phyloP scores from a whole-genome alignment of 2,329 filamentous ascomycete species.

The Coniochaeta sp. region DNA sequence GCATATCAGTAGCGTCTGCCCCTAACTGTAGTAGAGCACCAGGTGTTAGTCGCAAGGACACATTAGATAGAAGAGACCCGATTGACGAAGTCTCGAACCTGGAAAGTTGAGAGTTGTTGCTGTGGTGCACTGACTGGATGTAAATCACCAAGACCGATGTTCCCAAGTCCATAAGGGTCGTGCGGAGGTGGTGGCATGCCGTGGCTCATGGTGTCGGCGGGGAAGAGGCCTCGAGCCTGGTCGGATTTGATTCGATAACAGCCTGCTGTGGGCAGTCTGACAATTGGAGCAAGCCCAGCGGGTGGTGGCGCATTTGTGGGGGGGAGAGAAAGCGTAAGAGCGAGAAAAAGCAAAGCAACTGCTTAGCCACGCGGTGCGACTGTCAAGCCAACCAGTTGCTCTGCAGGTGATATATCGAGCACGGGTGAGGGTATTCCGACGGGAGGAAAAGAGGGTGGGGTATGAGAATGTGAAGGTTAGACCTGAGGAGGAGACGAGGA shows the following conservation, averaged over 20 bases:
- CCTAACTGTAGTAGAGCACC: neutral
- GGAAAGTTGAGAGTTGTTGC: neutral
- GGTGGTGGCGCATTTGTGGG: conserved; percentile 1
- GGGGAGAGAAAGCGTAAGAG: neutral
- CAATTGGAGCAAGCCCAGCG: neutral
- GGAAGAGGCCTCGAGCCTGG: neutral
- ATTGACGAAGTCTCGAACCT: neutral
- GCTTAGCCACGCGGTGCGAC: neutral
- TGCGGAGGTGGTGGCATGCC: neutral
- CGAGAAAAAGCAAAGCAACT: neutral
- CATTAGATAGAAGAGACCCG: neutral
- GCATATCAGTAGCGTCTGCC: neutral
- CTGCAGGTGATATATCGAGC: neutral
- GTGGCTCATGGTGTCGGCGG: conserved; percentile 1
- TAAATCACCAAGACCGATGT: neutral
- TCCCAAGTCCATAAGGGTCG: neutral
- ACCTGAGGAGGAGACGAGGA: neutral
- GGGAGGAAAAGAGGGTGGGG: neutral
- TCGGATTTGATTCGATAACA: neutral
- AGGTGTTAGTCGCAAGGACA: neutral
- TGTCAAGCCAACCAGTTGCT: neutral
- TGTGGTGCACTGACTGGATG: conserved; percentile 1
- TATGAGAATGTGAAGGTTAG: neutral
- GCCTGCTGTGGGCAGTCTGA: neutral
- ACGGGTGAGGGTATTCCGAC: neutral